Percentiles rank a stretch among this genome's conserved stretches.
Evolutionary conservation across 2,329 filamentous ascomycete species (phyloP).

Genomic region (Diaporthe amygdali): DNA sequence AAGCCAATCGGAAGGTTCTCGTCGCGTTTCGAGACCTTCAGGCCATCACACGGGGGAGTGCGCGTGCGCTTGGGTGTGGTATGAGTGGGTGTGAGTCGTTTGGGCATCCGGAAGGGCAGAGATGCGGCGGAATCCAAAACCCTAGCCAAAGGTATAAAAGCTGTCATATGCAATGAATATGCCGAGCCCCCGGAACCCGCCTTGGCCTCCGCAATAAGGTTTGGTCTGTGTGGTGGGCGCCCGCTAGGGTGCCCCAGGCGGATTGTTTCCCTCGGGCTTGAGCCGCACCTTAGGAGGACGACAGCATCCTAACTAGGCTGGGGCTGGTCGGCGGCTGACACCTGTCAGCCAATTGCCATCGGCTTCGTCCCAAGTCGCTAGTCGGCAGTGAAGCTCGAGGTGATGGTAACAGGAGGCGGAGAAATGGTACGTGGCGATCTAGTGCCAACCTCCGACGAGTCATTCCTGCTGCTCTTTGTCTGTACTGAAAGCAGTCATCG

Average conservation of each 20-base stretch:
- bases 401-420: slow-evolving; percentile 7
- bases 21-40: slow-evolving; percentile 6
- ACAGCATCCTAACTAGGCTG: background rate
- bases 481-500: background rate
- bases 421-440: background rate
- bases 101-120: background rate
- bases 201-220: slow-evolving; percentile 10
- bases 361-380: background rate
- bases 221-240: slow-evolving; percentile 5
- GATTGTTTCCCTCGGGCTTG: background rate
- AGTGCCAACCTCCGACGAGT: background rate
- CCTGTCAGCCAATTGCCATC: slow-evolving; percentile 10
- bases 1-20: slow-evolving; percentile 1
- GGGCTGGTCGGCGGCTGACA: background rate
- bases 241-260: background rate
- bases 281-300: background rate
- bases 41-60: background rate
- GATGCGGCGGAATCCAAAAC: slow-evolving; percentile 10
- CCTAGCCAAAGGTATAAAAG: slow-evolving; percentile 9
- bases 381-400: background rate
- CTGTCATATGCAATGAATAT: background rate
- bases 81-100: background rate
- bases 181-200: background rate
- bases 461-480: background rate
- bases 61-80: background rate